These are phyloP conservation scores for Trichosporon ovoides DNA, from an alignment of 1,284 basidiomycete genomes.

Conservation along the genomic window DNA sequence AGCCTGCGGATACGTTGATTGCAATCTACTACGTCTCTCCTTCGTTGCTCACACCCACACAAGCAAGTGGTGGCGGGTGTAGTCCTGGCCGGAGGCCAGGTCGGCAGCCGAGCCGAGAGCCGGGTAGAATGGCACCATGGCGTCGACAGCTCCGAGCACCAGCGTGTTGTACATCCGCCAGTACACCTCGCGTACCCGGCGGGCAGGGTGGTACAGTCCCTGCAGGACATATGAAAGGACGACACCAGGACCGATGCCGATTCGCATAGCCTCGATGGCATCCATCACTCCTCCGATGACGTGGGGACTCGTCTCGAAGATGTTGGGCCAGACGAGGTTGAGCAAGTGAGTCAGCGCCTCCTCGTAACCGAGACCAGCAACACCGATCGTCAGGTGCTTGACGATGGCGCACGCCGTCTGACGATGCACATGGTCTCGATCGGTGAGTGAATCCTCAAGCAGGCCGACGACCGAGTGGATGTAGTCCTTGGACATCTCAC, in stretches of 20 bases:
- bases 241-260: constrained; percentile 89
- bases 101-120: constrained; percentile 80
- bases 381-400: constrained; percentile 94
- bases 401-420: constrained; percentile 99
- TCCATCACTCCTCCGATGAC: constrained; percentile 97
- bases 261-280: constrained; percentile 92
- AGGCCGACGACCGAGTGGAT: constrained; percentile 95
- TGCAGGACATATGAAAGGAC: constrained; percentile 73
- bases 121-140: constrained; percentile 92
- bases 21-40: neutral
- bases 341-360: constrained; percentile 96
- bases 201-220: constrained; percentile 89
- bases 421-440: constrained; percentile 95
- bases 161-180: constrained; percentile 85
- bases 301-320: constrained; percentile 96
- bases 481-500: constrained; percentile 99
- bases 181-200: constrained; percentile 92
- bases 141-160: constrained; percentile 80
- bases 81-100: constrained; percentile 67
- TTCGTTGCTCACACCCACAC: constrained; percentile 37
- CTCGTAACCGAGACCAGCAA: constrained; percentile 94
- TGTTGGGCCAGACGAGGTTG: constrained; percentile 99
- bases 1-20: neutral
- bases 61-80: constrained; percentile 76
- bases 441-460: constrained; percentile 95